Percentiles rank a stretch among this genome's conserved stretches.
phyloP scores from a whole-genome alignment of 495 filamentous ascomycete genomes.

The Physcia stellaris region DNA sequence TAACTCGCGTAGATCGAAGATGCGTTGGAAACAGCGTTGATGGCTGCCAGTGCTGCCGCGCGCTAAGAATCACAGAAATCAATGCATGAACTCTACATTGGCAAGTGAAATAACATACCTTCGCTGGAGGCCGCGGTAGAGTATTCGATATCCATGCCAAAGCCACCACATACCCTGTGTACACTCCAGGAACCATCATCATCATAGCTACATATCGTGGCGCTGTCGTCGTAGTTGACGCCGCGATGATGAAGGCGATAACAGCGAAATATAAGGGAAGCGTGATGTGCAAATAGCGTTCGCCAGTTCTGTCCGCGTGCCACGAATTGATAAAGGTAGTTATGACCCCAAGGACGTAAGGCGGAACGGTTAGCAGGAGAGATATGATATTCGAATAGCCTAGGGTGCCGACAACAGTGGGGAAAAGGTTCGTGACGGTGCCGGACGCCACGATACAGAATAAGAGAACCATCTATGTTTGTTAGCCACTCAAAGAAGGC shows the following conservation, averaged over 20 bases:
- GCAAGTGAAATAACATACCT: too few relatives aligned
- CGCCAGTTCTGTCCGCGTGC: constrained; percentile 66
- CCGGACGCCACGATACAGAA: constrained; percentile 58
- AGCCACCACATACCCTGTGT: constrained; percentile 53
- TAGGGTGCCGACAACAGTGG: constrained; percentile 66
- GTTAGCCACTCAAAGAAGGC: constrained; percentile 14
- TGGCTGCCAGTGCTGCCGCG: constrained; percentile 65
- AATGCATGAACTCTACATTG: too few relatives aligned
- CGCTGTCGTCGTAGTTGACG: constrained; percentile 45
- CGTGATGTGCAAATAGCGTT: constrained; percentile 66
- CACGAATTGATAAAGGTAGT: constrained; percentile 59
- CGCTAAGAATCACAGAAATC: constrained; percentile 24
- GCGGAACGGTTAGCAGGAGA: constrained; percentile 64
- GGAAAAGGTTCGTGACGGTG: constrained; percentile 83
- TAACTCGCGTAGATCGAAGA: constrained; percentile 63
- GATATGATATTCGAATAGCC: constrained; percentile 52
- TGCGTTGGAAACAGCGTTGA: constrained; percentile 68
- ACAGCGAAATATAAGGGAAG: constrained; percentile 56
- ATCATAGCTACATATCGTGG: constrained; percentile 74
- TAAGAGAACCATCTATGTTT: constrained; percentile 41
- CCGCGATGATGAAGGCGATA: constrained; percentile 62
- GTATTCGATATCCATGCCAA: constrained; percentile 71
- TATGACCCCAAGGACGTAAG: constrained; percentile 58
- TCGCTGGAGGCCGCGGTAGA: constrained; percentile 69
- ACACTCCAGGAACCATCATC: constrained; percentile 51